Base-by-base conservation (phyloP, 2,329 filamentous ascomycete genomes). In the Ophiosphaerella narmari region DNA sequence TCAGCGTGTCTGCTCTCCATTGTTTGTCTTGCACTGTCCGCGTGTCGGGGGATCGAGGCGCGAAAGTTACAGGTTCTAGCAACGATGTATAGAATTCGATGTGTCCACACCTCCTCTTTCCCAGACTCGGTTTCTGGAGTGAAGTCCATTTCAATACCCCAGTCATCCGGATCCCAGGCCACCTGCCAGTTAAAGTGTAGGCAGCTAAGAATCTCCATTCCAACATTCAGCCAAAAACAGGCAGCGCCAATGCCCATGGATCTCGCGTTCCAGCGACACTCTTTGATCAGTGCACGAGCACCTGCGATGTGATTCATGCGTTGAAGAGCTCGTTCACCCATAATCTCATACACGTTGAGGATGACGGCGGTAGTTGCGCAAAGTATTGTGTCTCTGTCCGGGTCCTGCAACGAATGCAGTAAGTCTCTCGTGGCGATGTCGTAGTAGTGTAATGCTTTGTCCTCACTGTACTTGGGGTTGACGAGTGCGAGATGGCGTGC, bases 171-270 rank as follows among this genome's bases (percentile, higher is more conserved):
- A 46, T 96, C 86, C 90, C 91, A 96, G 1, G 90, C 86, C 11
- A 91, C 85, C 58, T 86, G 83, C 88, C 90, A 96, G 68, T 93
- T 91, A 73, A 91, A 91, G 58, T 90, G 87, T 13, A 97, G 78
- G 70, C 91, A 96, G 56, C 86, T 90, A 24, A 97, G 78, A n/a
- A 97, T 79, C 70, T 97, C 93, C 81, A 96, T 88, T 13, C 88
- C 88, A 13, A 96, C 86, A 63, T 95, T 96, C 33, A 97, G 79
- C 92, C 93, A 97, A 75, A 97, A 97, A 71, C 92, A 97, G 1
- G 92, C 91, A 0, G 86, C 84, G 1, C 91, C 92, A 16, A 96
- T 84, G 0, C 92, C 91, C 1, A 81, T 82, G 32, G 89, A 89
- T 54, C 80, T 84, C 0, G 90, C 90, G 63, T 90, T 88, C 93